Conservation (phyloP, 1,284 basidiomycete genomes). For the Apiotrichum gracile region DNA sequence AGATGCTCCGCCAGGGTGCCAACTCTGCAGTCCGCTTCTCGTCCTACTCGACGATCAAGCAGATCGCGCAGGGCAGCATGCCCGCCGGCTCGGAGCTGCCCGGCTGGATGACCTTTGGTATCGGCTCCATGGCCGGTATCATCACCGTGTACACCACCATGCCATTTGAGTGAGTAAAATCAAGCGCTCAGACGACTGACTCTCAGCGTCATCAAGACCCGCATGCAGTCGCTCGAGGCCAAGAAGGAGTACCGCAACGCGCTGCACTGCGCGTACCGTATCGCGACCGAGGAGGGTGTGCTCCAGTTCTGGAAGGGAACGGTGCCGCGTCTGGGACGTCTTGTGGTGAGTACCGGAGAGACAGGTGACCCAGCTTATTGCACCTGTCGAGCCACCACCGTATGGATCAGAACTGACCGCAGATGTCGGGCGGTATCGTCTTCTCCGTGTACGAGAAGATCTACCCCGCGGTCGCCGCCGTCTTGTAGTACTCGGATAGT, state of each 20-base stretch:
- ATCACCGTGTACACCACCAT: conserved; percentile 88
- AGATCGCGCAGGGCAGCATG: conserved; percentile 78
- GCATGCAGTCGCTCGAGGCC: conserved; percentile 91
- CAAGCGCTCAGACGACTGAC: background rate
- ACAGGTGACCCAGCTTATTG: background rate
- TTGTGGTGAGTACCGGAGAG: conserved; percentile 62
- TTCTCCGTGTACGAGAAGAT: conserved; percentile 80
- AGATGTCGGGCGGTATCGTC: conserved; percentile 90
- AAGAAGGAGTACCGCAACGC: conserved; percentile 79
- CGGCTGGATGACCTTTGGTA: conserved; percentile 82
- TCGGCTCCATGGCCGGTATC: conserved; percentile 86
- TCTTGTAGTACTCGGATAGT: background rate
- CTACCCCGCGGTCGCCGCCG: conserved; percentile 34
- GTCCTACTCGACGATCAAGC: conserved; percentile 87
- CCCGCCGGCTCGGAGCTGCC: conserved; percentile 80
- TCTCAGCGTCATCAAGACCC: conserved; percentile 84
- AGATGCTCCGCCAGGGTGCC: conserved; percentile 97
- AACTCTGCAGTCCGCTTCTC: conserved; percentile 97
- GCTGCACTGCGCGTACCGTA: conserved; percentile 88
- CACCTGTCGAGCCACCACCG: too few relatives aligned
- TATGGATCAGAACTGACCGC: background rate
- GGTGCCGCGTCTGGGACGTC: conserved; percentile 73
- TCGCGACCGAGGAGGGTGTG: conserved; percentile 82
- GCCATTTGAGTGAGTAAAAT: conserved; percentile 72
- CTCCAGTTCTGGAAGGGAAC: conserved; percentile 92